A percentile compares a stretch with the other conserved stretches of the same genome.
These are phyloP conservation scores for Ramalina intermedia DNA, from an alignment of 495 filamentous ascomycete genomes.

Conservation along the genomic window DNA sequence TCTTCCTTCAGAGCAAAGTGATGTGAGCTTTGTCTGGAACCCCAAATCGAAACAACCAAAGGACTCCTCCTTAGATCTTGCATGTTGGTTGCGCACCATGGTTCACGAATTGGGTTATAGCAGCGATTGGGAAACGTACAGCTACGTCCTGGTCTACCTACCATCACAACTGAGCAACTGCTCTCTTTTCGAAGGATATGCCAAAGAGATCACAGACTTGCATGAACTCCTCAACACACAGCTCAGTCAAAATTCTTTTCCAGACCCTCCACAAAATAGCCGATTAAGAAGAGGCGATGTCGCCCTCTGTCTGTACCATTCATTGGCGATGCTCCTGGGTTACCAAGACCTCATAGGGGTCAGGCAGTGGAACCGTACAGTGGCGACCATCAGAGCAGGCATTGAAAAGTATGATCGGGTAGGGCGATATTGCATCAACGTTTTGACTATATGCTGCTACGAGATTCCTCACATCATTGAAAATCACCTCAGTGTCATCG, in stretches of 20 bases:
- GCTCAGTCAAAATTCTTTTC: constrained; percentile 56
- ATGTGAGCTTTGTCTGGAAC: constrained; percentile 24
- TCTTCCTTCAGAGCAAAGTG: constrained; percentile 32
- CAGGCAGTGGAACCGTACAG: constrained; percentile 74
- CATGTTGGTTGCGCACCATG: constrained; percentile 62
- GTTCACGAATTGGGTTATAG: constrained; percentile 60
- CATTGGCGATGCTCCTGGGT: constrained; percentile 67
- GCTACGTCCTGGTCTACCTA: constrained; percentile 76
- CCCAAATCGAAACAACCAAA: constrained; percentile 13
- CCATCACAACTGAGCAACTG: constrained; percentile 80
- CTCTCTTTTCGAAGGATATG: constrained; percentile 59
- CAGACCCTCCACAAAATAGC: constrained; percentile 56
- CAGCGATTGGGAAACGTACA: constrained; percentile 88
- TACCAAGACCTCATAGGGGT: constrained; percentile 78
- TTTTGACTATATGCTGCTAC: constrained; percentile 82
- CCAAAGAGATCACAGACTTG: constrained; percentile 60
- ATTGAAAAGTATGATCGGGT: constrained; percentile 69
- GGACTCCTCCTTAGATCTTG: constrained; percentile 40
- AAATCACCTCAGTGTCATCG: constrained; percentile 65
- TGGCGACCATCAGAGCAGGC: constrained; percentile 68
- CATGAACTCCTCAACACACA: constrained; percentile 68
- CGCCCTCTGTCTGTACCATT: constrained; percentile 72
- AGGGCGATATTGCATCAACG: constrained; percentile 84
- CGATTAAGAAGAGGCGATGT: constrained; percentile 80
- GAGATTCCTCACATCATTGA: constrained; percentile 74